Conservation (phyloP, 331 rosid species). For the Prunus yedoensis region DNA sequence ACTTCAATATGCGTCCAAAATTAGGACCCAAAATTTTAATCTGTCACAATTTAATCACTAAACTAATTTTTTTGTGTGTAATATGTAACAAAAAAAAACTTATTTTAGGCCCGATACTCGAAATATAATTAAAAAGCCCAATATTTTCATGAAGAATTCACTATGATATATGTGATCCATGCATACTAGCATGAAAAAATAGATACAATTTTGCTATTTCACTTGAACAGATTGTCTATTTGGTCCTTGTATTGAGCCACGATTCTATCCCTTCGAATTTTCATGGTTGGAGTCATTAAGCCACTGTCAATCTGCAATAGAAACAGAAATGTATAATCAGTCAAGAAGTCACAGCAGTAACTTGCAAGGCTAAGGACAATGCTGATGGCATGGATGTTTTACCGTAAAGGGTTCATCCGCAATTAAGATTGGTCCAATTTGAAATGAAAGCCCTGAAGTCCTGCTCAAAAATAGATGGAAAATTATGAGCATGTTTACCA, state of each 20-base stretch:
- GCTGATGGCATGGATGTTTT: constrained; percentile 23
- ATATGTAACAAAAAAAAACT: too few relatives aligned
- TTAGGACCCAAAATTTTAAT: too few relatives aligned
- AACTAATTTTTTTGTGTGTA: background rate
- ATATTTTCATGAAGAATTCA: background rate
- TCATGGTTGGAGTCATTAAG: constrained; percentile 89
- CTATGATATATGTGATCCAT: background rate
- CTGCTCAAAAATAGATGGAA: constrained; percentile 36
- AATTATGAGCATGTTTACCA: background rate
- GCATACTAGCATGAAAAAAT: background rate
- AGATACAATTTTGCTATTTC: background rate
- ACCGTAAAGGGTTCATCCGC: constrained; percentile 83
- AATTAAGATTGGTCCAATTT: constrained; percentile 82
- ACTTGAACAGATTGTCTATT: constrained; percentile 70
- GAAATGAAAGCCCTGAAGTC: constrained; percentile 69
- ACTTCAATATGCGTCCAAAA: too few relatives aligned
- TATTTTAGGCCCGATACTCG: too few relatives aligned
- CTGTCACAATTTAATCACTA: too few relatives aligned
- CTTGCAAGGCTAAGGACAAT: background rate
- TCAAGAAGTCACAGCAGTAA: constrained; percentile 10
- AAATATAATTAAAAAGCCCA: too few relatives aligned
- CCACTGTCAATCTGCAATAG: constrained; percentile 73
- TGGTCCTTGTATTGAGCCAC: constrained; percentile 55
- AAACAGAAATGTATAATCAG: constrained; percentile 23
- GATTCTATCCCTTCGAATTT: constrained; percentile 77